Conservation (phyloP, 1,284 basidiomycete species). For the Cutaneotrichosporon sp. region DNA sequence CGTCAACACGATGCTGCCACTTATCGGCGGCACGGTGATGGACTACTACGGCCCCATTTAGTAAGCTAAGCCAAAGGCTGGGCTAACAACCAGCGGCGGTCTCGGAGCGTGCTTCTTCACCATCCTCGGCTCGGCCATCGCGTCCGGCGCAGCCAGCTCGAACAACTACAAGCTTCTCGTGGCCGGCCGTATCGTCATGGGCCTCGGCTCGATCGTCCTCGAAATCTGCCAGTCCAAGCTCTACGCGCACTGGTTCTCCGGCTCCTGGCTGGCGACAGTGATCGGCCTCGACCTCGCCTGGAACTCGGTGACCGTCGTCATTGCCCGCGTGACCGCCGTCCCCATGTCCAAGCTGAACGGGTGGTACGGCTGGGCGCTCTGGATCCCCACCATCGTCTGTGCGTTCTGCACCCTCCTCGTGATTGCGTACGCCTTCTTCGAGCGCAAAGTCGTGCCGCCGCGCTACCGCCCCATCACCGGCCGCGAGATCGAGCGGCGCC, state of each 20-base stretch:
- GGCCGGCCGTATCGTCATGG: slow-evolving; percentile 34
- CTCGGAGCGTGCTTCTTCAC: slow-evolving; percentile 18
- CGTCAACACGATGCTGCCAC: slow-evolving; percentile 49
- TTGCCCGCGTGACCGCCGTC: slow-evolving; percentile 30
- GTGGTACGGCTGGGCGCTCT: slow-evolving; percentile 40
- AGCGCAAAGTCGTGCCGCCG: slow-evolving; percentile 27
- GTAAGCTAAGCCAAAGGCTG: slow-evolving; percentile 2
- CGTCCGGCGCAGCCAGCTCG: slow-evolving; percentile 24
- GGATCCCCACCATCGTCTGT: slow-evolving; percentile 19
- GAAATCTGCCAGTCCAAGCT: slow-evolving; percentile 35
- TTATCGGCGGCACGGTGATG: slow-evolving; percentile 49
- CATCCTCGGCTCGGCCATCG: slow-evolving; percentile 31
- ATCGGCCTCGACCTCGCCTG: slow-evolving; percentile 39
- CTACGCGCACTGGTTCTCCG: slow-evolving; percentile 42
- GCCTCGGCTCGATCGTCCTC: slow-evolving; percentile 30
- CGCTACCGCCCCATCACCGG: slow-evolving; percentile 17
- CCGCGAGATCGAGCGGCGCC: slow-evolving; percentile 4
- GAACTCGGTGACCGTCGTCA: slow-evolving; percentile 31
- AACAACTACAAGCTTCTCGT: slow-evolving; percentile 29
- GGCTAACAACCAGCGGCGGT: slow-evolving; percentile 8
- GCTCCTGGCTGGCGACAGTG: slow-evolving; percentile 29
- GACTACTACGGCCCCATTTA: slow-evolving; percentile 47
- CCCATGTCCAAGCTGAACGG: slow-evolving; percentile 37
- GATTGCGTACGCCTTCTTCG: slow-evolving; percentile 29
- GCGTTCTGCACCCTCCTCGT: not conserved